Conservation (phyloP, 1,284 basidiomycete species). For the Trichosporon ovoides region DNA sequence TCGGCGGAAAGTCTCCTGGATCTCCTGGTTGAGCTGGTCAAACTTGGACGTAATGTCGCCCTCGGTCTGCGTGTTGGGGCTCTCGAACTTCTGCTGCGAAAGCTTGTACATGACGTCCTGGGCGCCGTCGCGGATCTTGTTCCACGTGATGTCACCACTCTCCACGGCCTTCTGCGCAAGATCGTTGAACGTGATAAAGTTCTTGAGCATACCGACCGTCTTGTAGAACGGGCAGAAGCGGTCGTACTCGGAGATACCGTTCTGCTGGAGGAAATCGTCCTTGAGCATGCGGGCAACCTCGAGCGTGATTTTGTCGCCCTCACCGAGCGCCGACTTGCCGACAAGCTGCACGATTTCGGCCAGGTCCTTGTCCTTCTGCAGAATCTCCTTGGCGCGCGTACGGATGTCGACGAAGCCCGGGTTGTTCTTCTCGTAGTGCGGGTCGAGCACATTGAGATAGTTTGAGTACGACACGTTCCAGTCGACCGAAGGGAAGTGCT, state of each 20-base stretch:
- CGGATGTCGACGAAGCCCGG: constrained; percentile 92
- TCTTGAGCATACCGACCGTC: constrained; percentile 91
- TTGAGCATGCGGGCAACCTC: constrained; percentile 95
- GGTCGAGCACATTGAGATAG: constrained; percentile 91
- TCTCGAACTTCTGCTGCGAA: constrained; percentile 98
- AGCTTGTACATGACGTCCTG: constrained; percentile 89
- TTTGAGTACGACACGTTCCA: constrained; percentile 99
- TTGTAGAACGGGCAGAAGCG: constrained; percentile 98
- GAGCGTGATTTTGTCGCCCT: constrained; percentile 96
- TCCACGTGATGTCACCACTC: constrained; percentile 73
- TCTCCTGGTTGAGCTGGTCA: constrained; percentile 71
- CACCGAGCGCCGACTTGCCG: constrained; percentile 95
- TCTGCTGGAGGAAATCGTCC: constrained; percentile 98
- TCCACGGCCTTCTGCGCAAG: constrained; percentile 77
- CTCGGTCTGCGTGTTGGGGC: constrained; percentile 64
- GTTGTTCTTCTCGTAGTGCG: constrained; percentile 83
- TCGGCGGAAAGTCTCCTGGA: constrained; percentile 82
- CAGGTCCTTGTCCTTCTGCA: constrained; percentile 97
- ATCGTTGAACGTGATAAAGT: constrained; percentile 92
- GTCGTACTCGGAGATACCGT: constrained; percentile 97
- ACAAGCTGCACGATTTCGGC: constrained; percentile 99
- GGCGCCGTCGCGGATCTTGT: constrained; percentile 82
- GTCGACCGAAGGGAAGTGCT: constrained; percentile 94
- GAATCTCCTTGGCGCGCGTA: constrained; percentile 86
- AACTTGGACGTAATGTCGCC: constrained; percentile 72